phyloP scores from a whole-genome alignment of 352 stramenopile genomes.

The Pythium apleroticum region DNA sequence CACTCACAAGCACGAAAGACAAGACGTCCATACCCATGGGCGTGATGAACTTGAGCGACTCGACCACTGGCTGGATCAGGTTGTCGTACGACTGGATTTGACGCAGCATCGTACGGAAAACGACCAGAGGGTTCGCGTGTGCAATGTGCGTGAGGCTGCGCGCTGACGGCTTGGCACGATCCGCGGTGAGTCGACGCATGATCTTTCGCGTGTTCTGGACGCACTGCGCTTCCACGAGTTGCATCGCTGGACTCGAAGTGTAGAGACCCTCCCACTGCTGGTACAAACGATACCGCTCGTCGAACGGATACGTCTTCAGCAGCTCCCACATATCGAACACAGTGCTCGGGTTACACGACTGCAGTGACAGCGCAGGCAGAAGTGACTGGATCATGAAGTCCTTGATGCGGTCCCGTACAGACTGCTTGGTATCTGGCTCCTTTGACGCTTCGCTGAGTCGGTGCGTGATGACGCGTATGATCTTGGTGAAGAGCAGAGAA shows the following conservation, averaged over 20 bases:
- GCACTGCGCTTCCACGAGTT: constrained; percentile 66
- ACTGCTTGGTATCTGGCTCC: constrained; percentile 19
- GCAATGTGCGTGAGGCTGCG: constrained; percentile 85
- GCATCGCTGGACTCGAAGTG: constrained; percentile 50
- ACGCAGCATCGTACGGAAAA: constrained; percentile 93
- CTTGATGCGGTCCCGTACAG: constrained; percentile 38
- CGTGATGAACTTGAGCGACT: constrained; percentile 94
- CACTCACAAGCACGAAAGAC: constrained; percentile 91
- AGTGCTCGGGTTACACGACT: constrained; percentile 73
- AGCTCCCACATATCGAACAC: constrained; percentile 84
- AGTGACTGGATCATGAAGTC: constrained; percentile 60
- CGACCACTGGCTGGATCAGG: constrained; percentile 94
- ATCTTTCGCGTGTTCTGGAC: constrained; percentile 70
- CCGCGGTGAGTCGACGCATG: constrained; percentile 80
- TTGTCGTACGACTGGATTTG: constrained; percentile 98
- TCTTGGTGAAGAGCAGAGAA: constrained; percentile 69
- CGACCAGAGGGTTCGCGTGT: constrained; percentile 93
- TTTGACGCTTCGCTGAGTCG: constrained; percentile 41
- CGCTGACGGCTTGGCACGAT: constrained; percentile 76
- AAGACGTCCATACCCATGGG: constrained; percentile 94
- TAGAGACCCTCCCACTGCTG: constrained; percentile 76
- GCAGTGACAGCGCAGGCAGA: constrained; percentile 71
- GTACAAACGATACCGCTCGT: constrained; percentile 82
- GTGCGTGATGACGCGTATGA: constrained; percentile 64
- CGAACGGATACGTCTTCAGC: constrained; percentile 72